Conservation (phyloP, 768 basidiomycete species). For the Amanita fuliginea region DNA sequence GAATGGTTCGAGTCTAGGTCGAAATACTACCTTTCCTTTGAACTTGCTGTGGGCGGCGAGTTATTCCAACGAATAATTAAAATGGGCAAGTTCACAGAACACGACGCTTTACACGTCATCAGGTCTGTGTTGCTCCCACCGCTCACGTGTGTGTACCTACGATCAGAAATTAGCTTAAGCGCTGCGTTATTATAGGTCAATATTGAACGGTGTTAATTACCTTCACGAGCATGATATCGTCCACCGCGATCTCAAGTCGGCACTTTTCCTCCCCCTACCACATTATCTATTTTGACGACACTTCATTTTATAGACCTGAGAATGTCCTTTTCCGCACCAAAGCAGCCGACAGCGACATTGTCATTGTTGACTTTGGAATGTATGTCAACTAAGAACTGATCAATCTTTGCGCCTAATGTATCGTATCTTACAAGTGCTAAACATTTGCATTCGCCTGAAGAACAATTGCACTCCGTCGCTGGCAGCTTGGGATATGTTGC, state of each 20-base stretch:
- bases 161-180: background rate
- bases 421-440: slow-evolving; percentile 53
- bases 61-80: slow-evolving; percentile 82
- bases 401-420: background rate
- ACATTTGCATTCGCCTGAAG: slow-evolving; percentile 61
- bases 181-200: slow-evolving; percentile 37
- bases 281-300: background rate
- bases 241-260: slow-evolving; percentile 89
- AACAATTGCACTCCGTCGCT: slow-evolving; percentile 61
- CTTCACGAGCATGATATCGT: slow-evolving; percentile 91
- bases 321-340: slow-evolving; percentile 88
- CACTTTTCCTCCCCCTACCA: slow-evolving; percentile 4
- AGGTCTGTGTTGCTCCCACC: slow-evolving; percentile 31
- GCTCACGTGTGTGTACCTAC: background rate
- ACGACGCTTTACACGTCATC: slow-evolving; percentile 74
- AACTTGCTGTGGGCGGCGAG: slow-evolving; percentile 90
- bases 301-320: slow-evolving; percentile 54
- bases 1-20: slow-evolving; percentile 93
- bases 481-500: slow-evolving; percentile 88
- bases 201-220: slow-evolving; percentile 79
- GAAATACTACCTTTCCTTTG: slow-evolving; percentile 94
- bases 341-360: slow-evolving; percentile 69
- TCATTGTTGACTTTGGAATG: slow-evolving; percentile 98
- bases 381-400: slow-evolving; percentile 22
- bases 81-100: slow-evolving; percentile 88